Conservation (phyloP, 1,284 basidiomycete species). For the Fomitiporia mediterranea region DNA sequence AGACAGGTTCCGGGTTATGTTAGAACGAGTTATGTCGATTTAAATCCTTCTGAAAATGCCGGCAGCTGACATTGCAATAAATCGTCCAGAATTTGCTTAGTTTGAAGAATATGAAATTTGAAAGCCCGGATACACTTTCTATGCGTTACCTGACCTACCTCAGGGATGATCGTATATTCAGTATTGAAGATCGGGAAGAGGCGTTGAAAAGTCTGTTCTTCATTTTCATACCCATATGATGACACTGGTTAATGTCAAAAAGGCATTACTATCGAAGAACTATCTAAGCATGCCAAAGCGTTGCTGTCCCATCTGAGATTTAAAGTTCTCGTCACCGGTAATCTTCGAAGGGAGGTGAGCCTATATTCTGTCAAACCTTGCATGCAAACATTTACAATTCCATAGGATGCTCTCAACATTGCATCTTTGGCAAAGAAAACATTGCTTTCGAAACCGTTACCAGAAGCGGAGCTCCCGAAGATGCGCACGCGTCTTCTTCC, state of each 20-base stretch:
- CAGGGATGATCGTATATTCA: constrained; percentile 72
- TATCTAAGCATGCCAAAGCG: constrained; percentile 61
- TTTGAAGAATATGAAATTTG: constrained; percentile 85
- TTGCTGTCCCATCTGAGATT: constrained; percentile 70
- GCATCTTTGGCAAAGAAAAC: constrained; percentile 70
- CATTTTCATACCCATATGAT: not conserved
- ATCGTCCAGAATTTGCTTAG: constrained; percentile 58
- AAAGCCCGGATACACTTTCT: constrained; percentile 79
- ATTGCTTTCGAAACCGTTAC: constrained; percentile 53
- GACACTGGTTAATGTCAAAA: constrained; percentile 9
- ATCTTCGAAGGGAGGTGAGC: not conserved
- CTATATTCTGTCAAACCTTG: constrained; percentile 14
- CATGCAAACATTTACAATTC: constrained; percentile 6
- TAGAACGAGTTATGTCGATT: constrained; percentile 70
- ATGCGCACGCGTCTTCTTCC: constrained; percentile 66
- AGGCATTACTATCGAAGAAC: constrained; percentile 70
- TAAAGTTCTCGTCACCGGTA: constrained; percentile 62
- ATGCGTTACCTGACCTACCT: constrained; percentile 77
- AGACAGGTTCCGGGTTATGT: constrained; percentile 77
- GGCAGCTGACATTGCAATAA: too few species aligned
- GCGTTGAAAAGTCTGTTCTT: constrained; percentile 62
- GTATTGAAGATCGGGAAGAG: constrained; percentile 72
- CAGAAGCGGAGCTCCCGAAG: constrained; percentile 48
- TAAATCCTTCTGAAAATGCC: not conserved
- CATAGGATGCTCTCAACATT: constrained; percentile 70